Base-by-base conservation (phyloP, 768 basidiomycete species). In the Tephrocybe sp. region DNA sequence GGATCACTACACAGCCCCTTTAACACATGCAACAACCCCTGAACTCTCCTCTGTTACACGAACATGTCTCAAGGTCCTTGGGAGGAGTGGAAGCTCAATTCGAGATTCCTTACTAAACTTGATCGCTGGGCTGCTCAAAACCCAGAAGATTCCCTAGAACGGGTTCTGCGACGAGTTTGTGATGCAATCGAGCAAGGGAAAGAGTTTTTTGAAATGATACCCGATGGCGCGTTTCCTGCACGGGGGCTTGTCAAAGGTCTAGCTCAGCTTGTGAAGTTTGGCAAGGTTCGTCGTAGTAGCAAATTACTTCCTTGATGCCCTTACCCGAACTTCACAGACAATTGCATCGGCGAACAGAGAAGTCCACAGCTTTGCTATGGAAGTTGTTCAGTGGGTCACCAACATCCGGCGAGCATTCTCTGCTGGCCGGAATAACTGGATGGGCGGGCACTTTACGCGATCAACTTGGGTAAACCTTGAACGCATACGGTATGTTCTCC, bases 301-400 rank as follows among this genome's bases (percentile, higher is more conserved):
- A 25, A 13, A 22, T 8, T 16, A 12, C 9, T 3, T 7, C n/a
- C 9, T 15, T 43, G 30, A 28, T 42, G 18, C 4, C 6, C 32
- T 18, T 16, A 5, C 28, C 1, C 3, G 9, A 15, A 27, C 21
- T 34, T n/a, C n/a, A 16, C 18, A 57, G 51, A 50, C 49, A 3
- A 32, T n/a, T 56, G 15, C 19, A 16, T 25, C 39, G 39, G 28
- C 43, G 25, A 41, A 35, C 24, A n/a, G n/a, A n/a, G n/a, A n/a
- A n/a, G 56, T 57, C 8, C 35, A 37, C 6, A 27, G 44, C n/a
- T 60, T 60, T 40, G 32, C 48, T n/a, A 36, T 46, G 3, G 21
- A 47, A 5, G 50, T 61, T 31, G 13, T 61, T 12, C 13, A 15
- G 4, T 61, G 60, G 57, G 57, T 61, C 5, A 31, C 40, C 4